These are phyloP conservation scores for Xylariaceae sp. DNA, from an alignment of 2,329 filamentous ascomycete species.

Conservation along the genomic window DNA sequence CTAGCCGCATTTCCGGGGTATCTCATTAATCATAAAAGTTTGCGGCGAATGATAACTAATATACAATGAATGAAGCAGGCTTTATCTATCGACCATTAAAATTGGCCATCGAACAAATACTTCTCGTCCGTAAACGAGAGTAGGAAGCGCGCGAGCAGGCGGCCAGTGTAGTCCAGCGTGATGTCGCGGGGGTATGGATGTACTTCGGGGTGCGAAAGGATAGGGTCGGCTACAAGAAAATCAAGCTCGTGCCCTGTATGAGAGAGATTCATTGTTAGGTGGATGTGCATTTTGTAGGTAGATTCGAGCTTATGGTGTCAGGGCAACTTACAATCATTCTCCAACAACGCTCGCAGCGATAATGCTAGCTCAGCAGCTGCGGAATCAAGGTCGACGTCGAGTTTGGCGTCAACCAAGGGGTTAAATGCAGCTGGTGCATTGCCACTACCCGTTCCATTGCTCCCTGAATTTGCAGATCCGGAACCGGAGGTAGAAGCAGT, in stretches of 20 bases:
- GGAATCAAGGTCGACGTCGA: conserved; percentile 44
- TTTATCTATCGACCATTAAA: too few species aligned
- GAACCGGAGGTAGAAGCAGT: background rate
- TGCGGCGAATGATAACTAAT: too few species aligned
- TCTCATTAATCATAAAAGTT: too few species aligned
- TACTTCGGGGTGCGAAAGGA: conserved; percentile 42
- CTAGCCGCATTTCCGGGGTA: too few species aligned
- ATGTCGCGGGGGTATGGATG: conserved; percentile 47
- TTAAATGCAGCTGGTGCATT: conserved; percentile 42
- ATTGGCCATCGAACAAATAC: conserved; percentile 45
- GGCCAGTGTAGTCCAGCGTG: conserved; percentile 48
- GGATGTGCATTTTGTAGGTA: background rate
- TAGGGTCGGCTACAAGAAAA: conserved; percentile 44
- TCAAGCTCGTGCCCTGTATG: conserved; percentile 38
- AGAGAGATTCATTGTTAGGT: background rate
- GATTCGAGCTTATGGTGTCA: background rate
- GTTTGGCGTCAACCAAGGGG: conserved; percentile 44
- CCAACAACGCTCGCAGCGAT: conserved; percentile 39
- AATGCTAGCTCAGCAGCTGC: conserved; percentile 44
- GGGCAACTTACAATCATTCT: conserved; percentile 44
- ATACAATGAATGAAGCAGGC: too few species aligned
- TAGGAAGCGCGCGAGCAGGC: conserved; percentile 51
- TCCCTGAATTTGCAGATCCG: background rate
- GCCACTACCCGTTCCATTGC: background rate
- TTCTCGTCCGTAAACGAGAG: conserved; percentile 51